phyloP scores from a whole-genome alignment of 257 asterid species.

The Leonotis leonurus region DNA sequence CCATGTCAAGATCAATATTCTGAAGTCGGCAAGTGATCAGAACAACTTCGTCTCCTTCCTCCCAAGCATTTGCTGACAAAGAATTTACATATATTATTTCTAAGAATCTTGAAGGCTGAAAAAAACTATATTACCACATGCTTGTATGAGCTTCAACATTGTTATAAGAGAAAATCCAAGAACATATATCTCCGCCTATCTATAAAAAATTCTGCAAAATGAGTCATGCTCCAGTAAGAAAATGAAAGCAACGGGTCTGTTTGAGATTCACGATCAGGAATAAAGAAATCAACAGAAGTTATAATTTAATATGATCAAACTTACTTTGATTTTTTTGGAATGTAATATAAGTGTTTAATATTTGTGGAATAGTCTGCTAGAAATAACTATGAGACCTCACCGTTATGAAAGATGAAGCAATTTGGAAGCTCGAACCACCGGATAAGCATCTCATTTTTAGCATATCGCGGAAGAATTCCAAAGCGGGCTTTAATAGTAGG shows the following conservation, averaged over 20 bases:
- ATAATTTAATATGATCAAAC: background rate
- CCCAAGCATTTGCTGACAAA: conserved; percentile 96
- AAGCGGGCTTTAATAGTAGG: conserved; percentile 81
- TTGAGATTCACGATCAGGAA: background rate
- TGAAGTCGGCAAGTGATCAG: conserved; percentile 80
- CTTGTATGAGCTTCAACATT: conserved; percentile 1
- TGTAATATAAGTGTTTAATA: background rate
- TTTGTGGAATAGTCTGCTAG: background rate
- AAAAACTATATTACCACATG: background rate
- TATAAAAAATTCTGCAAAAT: background rate
- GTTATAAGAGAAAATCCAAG: background rate
- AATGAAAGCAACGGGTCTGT: background rate
- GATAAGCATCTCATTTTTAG: conserved; percentile 67
- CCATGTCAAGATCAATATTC: conserved; percentile 70
- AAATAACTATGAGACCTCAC: conserved; percentile 35
- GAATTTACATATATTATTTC: background rate
- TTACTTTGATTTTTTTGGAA: background rate
- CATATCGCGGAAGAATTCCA: conserved; percentile 91
- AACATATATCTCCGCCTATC: background rate
- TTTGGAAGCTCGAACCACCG: conserved; percentile 98
- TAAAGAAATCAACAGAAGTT: background rate
- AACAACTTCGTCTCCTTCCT: conserved; percentile 96
- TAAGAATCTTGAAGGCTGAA: background rate
- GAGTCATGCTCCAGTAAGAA: background rate
- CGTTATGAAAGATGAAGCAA: conserved; percentile 95